Evolutionary conservation across 495 filamentous ascomycete genomes (phyloP).

Genomic region (Platismatia glauca): DNA sequence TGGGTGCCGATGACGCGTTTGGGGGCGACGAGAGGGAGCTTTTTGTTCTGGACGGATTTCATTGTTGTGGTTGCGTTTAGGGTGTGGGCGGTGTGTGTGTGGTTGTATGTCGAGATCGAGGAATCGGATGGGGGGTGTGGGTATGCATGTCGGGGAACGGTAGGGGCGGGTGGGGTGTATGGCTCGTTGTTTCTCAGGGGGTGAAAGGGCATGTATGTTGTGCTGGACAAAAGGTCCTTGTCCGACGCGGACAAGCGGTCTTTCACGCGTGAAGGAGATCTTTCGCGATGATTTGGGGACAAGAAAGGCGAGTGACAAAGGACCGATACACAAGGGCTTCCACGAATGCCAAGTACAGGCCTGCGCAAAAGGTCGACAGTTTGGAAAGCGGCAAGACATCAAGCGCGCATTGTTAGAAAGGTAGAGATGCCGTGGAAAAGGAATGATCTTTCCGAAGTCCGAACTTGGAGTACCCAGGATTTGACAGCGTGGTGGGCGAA

Average conservation of each 20-base stretch:
- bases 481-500: not conserved
- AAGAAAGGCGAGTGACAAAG: not conserved
- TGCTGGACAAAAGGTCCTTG: not conserved
- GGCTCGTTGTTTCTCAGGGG: too few relatives aligned
- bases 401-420: not conserved
- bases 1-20: not conserved
- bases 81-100: not conserved
- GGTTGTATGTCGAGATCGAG: not conserved
- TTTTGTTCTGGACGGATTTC: not conserved
- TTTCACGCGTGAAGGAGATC: not conserved
- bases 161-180: too few relatives aligned
- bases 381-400: not conserved
- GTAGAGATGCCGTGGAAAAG: not conserved
- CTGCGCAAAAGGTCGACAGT: not conserved
- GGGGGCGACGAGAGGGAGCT: not conserved
- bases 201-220: not conserved
- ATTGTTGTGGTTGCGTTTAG: not conserved
- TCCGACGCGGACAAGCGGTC: not conserved
- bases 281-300: not conserved
- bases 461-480: not conserved
- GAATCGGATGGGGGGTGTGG: not conserved
- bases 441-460: not conserved
- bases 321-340: not conserved
- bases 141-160: too few relatives aligned
- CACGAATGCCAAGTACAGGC: not conserved